Percentiles rank a stretch among this genome's conserved stretches.
phyloP scores from a whole-genome alignment of 139 green algal genomes.

The Yamagishiella unicocca region DNA sequence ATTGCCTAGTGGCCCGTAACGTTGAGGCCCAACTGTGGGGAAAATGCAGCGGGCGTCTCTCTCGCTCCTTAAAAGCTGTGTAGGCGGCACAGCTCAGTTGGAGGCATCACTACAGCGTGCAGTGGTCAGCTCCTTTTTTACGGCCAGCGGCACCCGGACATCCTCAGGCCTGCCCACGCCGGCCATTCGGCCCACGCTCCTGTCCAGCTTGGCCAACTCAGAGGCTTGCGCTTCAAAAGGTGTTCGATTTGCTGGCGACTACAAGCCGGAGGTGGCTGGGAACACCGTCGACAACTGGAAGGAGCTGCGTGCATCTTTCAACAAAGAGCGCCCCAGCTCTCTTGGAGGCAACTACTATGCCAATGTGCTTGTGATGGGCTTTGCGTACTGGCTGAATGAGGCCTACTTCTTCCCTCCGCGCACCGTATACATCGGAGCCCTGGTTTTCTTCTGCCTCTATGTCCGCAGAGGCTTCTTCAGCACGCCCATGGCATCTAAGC shows the following conservation, averaged over 20 bases:
- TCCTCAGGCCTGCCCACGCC: slow-evolving; percentile 3
- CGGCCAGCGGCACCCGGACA: background rate
- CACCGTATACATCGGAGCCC: slow-evolving; percentile 37
- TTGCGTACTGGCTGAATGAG: slow-evolving; percentile 46
- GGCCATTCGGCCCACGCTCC: background rate
- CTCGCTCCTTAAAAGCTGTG: slow-evolving; percentile 6
- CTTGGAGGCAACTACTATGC: slow-evolving; percentile 31
- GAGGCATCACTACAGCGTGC: slow-evolving; percentile 25
- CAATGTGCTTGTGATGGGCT: slow-evolving; percentile 39
- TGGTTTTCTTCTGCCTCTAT: slow-evolving; percentile 41
- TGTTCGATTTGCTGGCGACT: slow-evolving; percentile 26
- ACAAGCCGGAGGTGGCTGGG: slow-evolving; percentile 36
- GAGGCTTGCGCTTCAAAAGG: background rate
- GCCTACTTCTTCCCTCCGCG: slow-evolving; percentile 44
- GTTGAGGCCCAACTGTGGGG: too few species aligned
- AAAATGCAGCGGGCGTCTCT: slow-evolving; percentile 38
- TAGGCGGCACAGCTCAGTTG: background rate
- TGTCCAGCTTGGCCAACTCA: background rate
- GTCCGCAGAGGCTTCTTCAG: slow-evolving; percentile 32
- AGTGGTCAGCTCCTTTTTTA: background rate
- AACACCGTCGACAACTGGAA: slow-evolving; percentile 44
- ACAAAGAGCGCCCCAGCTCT: slow-evolving; percentile 35
- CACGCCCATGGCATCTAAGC: background rate
- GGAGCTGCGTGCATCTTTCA: background rate
- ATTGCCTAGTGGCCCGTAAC: too few species aligned